Conservation (phyloP, 202 grass and related monocot species). For the Setaria viridis region DNA sequence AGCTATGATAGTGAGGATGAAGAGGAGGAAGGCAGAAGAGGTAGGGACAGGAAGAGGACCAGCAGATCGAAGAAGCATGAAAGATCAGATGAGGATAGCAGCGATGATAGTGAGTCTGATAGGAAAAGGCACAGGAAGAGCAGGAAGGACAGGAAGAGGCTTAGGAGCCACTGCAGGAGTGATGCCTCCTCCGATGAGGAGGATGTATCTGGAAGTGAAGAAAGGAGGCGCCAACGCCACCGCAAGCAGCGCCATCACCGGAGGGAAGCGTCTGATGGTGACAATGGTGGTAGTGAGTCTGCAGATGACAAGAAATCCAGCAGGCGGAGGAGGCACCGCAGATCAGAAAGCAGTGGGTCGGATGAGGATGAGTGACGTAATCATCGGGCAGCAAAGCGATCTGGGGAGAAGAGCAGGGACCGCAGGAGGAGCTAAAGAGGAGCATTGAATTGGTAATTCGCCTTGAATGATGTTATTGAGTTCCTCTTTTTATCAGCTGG, state of each 20-base stretch:
- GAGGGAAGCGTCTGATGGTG: conserved; percentile 41
- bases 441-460: conserved; percentile 26
- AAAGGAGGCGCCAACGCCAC: conserved; percentile 1
- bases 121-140: conserved; percentile 67
- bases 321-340: conserved; percentile 5
- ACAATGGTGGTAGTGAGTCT: conserved; percentile 23
- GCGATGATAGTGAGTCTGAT: conserved; percentile 54
- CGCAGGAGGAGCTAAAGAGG: conserved; percentile 43
- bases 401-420: conserved; percentile 37
- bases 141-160: conserved; percentile 80
- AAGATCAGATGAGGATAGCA: conserved; percentile 48
- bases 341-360: conserved; percentile 26
- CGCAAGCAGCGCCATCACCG: conserved; percentile 38
- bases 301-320: conserved; percentile 42
- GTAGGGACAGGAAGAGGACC: conserved; percentile 49
- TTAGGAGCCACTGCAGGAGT: conserved; percentile 50
- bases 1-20: conserved; percentile 51
- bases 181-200: conserved; percentile 15
- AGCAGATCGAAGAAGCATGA: conserved; percentile 40
- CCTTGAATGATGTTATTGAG: background rate
- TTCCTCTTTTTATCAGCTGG: background rate
- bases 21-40: conserved; percentile 47
- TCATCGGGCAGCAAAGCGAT: conserved; percentile 8
- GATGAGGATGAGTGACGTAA: conserved; percentile 37
- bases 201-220: conserved; percentile 41